Percentiles rank a stretch among this genome's conserved stretches.
Evolutionary conservation across 2,329 filamentous ascomycete genomes (phyloP).

Genomic region (Ceratocystis cacaofunesta): DNA sequence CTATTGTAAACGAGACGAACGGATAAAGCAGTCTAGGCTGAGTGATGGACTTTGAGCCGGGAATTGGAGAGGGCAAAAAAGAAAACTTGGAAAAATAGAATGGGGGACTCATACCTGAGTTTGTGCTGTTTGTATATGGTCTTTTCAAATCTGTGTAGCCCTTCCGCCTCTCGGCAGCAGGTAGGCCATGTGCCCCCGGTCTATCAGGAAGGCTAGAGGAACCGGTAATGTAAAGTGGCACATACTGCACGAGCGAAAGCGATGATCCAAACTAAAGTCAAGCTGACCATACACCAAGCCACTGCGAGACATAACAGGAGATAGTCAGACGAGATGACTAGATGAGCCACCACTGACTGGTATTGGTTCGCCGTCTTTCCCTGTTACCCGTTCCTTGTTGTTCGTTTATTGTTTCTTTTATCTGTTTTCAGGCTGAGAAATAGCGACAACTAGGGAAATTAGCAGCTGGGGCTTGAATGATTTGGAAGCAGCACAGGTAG

Average conservation of each 20-base stretch:
- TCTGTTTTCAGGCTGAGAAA: too few species aligned
- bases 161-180: not conserved
- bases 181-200: not conserved
- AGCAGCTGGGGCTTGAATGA: not conserved
- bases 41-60: too few species aligned
- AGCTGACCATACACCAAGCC: not conserved
- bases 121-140: not conserved
- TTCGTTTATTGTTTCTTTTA: too few species aligned
- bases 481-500: not conserved
- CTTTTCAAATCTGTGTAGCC: conserved; percentile 7
- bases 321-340: not conserved
- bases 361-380: too few species aligned
- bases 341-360: too few species aligned
- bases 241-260: conserved; percentile 16
- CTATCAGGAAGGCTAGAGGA: not conserved
- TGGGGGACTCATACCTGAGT: not conserved
- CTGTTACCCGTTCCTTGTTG: too few species aligned
- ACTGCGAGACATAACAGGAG: not conserved
- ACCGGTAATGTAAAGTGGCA: not conserved
- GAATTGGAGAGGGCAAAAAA: too few species aligned
- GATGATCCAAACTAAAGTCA: conserved; percentile 1
- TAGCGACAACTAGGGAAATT: not conserved
- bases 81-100: too few species aligned
- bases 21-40: too few species aligned
- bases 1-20: too few species aligned